phyloP scores from a whole-genome alignment of 1,284 basidiomycete genomes.

The Cystobasidium sp. region DNA sequence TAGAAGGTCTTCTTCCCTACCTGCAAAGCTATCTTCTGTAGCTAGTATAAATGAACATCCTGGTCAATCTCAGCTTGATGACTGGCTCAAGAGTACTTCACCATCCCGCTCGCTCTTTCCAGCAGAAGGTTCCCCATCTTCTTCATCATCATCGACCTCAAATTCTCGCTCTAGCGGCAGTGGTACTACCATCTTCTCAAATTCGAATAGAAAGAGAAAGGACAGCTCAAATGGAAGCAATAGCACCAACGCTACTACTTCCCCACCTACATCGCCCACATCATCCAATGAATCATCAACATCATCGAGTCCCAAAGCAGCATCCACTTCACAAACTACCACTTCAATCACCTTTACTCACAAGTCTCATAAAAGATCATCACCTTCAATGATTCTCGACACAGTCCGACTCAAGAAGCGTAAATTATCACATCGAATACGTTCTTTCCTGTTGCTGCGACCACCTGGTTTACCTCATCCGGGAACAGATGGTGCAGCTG shows the following conservation, averaged over 20 bases:
- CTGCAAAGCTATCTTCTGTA: neutral
- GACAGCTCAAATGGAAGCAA: too few relatives aligned
- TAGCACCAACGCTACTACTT: neutral
- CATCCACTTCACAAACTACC: neutral
- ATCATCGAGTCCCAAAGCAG: neutral
- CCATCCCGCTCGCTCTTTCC: neutral
- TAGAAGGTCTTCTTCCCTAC: slow-evolving; percentile 4
- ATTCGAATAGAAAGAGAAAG: too few relatives aligned
- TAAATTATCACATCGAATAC: slow-evolving; percentile 35
- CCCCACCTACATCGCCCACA: neutral
- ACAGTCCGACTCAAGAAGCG: slow-evolving; percentile 30
- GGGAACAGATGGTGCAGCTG: slow-evolving; percentile 36
- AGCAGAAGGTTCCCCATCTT: neutral
- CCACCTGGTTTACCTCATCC: slow-evolving; percentile 26
- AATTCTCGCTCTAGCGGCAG: neutral
- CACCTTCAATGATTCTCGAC: neutral
- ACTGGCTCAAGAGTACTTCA: neutral
- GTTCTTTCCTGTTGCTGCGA: slow-evolving; percentile 32
- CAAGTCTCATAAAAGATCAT: neutral
- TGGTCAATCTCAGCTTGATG: neutral
- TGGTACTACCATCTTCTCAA: too few relatives aligned
- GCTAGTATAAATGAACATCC: too few relatives aligned
- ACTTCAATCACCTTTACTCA: neutral
- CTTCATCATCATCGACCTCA: neutral
- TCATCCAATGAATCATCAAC: neutral